phyloP scores from a whole-genome alignment of 495 filamentous ascomycete genomes.

The Penicillium antarcticum region DNA sequence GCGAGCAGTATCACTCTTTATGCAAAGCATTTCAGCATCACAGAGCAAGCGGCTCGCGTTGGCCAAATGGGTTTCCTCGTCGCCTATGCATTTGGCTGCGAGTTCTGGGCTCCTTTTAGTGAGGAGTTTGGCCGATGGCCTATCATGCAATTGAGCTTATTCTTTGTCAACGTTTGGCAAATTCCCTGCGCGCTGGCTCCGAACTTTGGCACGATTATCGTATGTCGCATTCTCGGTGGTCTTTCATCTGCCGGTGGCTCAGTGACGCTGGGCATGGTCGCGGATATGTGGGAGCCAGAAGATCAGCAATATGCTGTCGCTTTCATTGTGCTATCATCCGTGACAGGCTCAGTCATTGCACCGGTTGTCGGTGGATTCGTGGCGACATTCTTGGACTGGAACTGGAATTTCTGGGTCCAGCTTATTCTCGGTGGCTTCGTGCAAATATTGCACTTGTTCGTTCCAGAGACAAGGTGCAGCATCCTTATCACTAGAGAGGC shows the following conservation, averaged over 20 bases:
- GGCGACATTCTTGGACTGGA: conserved; percentile 61
- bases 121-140: conserved; percentile 76
- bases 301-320: conserved; percentile 64
- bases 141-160: conserved; percentile 65
- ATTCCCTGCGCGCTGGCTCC: conserved; percentile 68
- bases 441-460: conserved; percentile 60
- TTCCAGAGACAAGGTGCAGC: conserved; percentile 66
- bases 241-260: conserved; percentile 74
- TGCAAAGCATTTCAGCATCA: conserved; percentile 59
- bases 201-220: conserved; percentile 65
- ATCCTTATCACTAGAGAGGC: conserved; percentile 67
- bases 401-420: conserved; percentile 80
- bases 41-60: conserved; percentile 59
- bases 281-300: conserved; percentile 74
- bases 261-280: conserved; percentile 82
- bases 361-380: conserved; percentile 79
- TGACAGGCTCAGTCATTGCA: conserved; percentile 72
- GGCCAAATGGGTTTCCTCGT: conserved; percentile 72
- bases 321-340: conserved; percentile 74
- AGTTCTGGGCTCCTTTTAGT: conserved; percentile 81
- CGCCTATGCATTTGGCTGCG: conserved; percentile 75
- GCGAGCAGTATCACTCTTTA: conserved; percentile 63
- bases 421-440: conserved; percentile 69
- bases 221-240: conserved; percentile 64
- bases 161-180: conserved; percentile 74